A percentile compares a stretch with the other conserved stretches of the same genome.
phyloP scores from a whole-genome alignment of 805 yeast genomes.

The Saccharomycopsis amapae region DNA sequence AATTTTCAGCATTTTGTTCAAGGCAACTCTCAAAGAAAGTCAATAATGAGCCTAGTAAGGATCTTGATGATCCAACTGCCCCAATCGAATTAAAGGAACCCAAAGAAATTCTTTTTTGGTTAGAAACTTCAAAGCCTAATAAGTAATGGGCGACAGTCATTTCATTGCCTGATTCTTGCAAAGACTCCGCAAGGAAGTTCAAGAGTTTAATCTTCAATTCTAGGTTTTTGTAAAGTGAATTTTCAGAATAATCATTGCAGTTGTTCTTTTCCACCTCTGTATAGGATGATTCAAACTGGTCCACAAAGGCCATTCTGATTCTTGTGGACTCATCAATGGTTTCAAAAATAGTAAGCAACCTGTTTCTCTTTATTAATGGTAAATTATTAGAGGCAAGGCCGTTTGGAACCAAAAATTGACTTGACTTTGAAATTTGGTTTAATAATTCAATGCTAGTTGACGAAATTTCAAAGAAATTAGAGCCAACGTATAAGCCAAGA shows the following conservation, averaged over 20 bases:
- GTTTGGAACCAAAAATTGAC: slow-evolving; percentile 35
- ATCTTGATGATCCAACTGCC: slow-evolving; percentile 45
- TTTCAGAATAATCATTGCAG: background rate
- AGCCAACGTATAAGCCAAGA: slow-evolving; percentile 67
- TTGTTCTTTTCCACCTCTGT: slow-evolving; percentile 16
- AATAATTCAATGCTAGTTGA: slow-evolving; percentile 47
- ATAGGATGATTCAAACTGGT: slow-evolving; percentile 49
- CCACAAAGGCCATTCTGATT: slow-evolving; percentile 64
- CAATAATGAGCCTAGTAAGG: slow-evolving; percentile 51
- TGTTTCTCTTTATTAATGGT: slow-evolving; percentile 40
- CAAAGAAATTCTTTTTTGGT: slow-evolving; percentile 30
- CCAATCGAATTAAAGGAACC: slow-evolving; percentile 40
- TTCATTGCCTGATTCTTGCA: slow-evolving; percentile 29
- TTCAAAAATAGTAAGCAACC: slow-evolving; percentile 62
- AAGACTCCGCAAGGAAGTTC: slow-evolving; percentile 50
- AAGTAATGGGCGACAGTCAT: slow-evolving; percentile 66
- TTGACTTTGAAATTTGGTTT: slow-evolving; percentile 39
- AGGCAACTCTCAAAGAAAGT: slow-evolving; percentile 40
- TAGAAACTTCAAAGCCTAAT: slow-evolving; percentile 52
- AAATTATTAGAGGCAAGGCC: slow-evolving; percentile 23
- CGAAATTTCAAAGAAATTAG: slow-evolving; percentile 45
- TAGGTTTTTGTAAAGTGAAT: slow-evolving; percentile 35
- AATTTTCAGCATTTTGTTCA: background rate
- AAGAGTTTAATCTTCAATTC: slow-evolving; percentile 51
- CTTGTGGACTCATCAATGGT: slow-evolving; percentile 73